Evolutionary conservation across 139 green algal species (phyloP), one percentile per base, ranked within the genome.

Genomic region (Chlorella ohadii): DNA sequence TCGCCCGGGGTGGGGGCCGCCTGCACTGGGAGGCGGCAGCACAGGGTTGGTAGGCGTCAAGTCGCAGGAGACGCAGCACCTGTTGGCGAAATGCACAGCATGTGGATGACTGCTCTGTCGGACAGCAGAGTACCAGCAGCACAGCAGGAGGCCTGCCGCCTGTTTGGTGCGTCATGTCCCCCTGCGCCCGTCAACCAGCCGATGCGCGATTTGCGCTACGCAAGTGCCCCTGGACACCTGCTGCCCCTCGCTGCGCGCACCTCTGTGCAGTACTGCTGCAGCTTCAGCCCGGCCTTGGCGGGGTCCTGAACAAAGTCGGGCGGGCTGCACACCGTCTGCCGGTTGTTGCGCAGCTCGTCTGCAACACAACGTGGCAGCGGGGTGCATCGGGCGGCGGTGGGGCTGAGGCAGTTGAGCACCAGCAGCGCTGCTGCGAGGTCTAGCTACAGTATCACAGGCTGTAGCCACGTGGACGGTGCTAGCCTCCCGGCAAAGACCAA

Each of bases 291-390:
- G 0, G n/a, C 39, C 20, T 80, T 67, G 19, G 31, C 7, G 5
- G 72, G 20, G 33, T 80, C 55, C 51, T 67, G 15, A 16, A 67
- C 73, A 56, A 80, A 80, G 56, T 80, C 73, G 39, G 47, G 56
- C 4, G 73, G 73, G 51, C 51, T 33, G 73, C 73, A 80, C 15
- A 34, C 34, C 2, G 19, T 44, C 73, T 80, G 73, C 19, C 73
- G 73, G 73, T 80, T 80, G 73, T 80, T 80, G 27, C 73, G 28
- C 51, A 80, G 73, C 73, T 80, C 73, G 51, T 68, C 72, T 78
- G 72, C 27, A 28, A 17, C n/a, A 66, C 59, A 28, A 66, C 17
- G 59, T 27, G 59, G 5, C 5, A 20, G 59, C 19, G 5, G 59
- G 13, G 59, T 27, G 59, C 5, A 20, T 20, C 27, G 17, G 59